phyloP scores from a whole-genome alignment of 2,329 filamentous ascomycete species.

The Botrytis paeoniae region DNA sequence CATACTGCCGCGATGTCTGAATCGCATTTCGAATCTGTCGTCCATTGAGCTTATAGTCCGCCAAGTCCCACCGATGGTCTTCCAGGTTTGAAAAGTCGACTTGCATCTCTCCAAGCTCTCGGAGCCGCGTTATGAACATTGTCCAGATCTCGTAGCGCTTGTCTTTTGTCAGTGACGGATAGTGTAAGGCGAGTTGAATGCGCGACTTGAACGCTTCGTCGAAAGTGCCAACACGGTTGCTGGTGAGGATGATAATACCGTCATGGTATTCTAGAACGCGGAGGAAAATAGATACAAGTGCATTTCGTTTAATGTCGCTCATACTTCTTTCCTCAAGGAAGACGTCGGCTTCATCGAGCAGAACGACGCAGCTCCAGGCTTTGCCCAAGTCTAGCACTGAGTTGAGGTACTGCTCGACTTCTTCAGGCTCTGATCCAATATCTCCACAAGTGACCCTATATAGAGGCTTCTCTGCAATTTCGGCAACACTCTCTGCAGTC shows the following conservation, averaged over 20 bases:
- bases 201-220: not conserved
- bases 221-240: not conserved
- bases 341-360: not conserved
- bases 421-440: not conserved
- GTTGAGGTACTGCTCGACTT: not conserved
- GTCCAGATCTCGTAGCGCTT: not conserved
- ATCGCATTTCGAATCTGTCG: not conserved
- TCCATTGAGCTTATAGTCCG: not conserved
- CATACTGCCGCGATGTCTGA: not conserved
- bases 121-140: not conserved
- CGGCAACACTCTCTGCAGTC: not conserved
- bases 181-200: not conserved
- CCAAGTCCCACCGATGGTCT: not conserved
- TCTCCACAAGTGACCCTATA: not conserved
- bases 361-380: not conserved
- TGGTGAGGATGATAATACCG: not conserved
- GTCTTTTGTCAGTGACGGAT: not conserved
- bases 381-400: not conserved
- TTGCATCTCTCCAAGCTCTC: not conserved
- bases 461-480: not conserved
- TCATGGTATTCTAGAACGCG: not conserved
- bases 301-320: not conserved
- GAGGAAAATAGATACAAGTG: not conserved
- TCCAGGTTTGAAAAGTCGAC: not conserved
- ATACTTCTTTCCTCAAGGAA: not conserved